These are phyloP conservation scores for Boletales sp. DNA, from an alignment of 768 basidiomycete species.

Conservation along the genomic window DNA sequence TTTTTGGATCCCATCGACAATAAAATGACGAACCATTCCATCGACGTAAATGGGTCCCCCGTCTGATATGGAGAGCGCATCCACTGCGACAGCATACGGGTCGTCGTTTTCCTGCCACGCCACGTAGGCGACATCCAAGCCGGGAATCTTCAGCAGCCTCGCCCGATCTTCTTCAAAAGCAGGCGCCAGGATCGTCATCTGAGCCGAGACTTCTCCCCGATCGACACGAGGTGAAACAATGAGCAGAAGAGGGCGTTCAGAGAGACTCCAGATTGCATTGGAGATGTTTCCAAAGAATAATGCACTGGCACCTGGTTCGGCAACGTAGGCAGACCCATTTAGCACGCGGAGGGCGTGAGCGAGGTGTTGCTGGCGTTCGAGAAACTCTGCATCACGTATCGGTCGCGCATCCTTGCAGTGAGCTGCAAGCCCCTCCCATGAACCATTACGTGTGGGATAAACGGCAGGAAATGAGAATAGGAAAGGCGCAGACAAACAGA, in stretches of 20 bases:
- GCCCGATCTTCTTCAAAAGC: slow-evolving; percentile 75
- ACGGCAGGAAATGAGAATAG: neutral
- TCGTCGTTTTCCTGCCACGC: slow-evolving; percentile 67
- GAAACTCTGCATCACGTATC: slow-evolving; percentile 45
- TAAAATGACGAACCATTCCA: slow-evolving; percentile 55
- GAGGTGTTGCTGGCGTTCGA: slow-evolving; percentile 50
- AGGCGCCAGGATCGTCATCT: slow-evolving; percentile 67
- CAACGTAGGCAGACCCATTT: slow-evolving; percentile 66
- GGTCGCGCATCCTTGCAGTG: slow-evolving; percentile 51
- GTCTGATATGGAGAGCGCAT: slow-evolving; percentile 23
- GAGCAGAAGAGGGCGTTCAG: slow-evolving; percentile 76
- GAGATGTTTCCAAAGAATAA: slow-evolving; percentile 75
- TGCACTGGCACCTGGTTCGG: slow-evolving; percentile 74
- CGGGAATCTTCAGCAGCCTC: slow-evolving; percentile 52
- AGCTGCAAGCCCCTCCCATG: slow-evolving; percentile 26
- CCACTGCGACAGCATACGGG: slow-evolving; percentile 55
- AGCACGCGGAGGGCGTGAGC: slow-evolving; percentile 46
- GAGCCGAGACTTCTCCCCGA: slow-evolving; percentile 32
- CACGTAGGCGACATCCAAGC: slow-evolving; percentile 41
- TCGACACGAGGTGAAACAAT: slow-evolving; percentile 46
- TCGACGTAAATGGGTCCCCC: slow-evolving; percentile 54
- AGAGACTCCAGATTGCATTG: slow-evolving; percentile 57
- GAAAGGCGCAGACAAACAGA: slow-evolving; percentile 5
- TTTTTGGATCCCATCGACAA: slow-evolving; percentile 57
- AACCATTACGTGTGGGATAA: neutral